Base-by-base conservation (phyloP, 441 rosid species). In the Erysimum cheiri region DNA sequence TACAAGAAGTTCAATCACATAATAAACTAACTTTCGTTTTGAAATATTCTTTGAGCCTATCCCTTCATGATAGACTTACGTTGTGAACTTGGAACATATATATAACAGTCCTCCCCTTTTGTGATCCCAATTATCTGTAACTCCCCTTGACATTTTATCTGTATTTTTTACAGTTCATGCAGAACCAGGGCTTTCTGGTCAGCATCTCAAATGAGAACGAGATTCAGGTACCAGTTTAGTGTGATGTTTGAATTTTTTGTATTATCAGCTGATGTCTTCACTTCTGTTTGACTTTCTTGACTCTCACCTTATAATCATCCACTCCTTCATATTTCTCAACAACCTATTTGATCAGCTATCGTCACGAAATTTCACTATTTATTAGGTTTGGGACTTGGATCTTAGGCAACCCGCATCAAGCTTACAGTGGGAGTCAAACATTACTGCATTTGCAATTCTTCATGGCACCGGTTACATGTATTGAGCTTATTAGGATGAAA, bases 311-410 rank as follows among this genome's bases (percentile, higher is more conserved):
- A 19, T 39, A 39, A 47, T 47, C 31, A 36, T 22, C 64, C 19
- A 63, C 19, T 35, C 61, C 64, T 64, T 70, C 64, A 12, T 33
- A 32, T 19, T 58, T 22, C 29, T 60, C 43, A 32, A 44, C 43
- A 12, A 60, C 58, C 10, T 62, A 33, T 67, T 24, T 76, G 61
- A 53, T 68, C 53, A 56, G 62, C 35, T 69, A 32, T 22, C 58
- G 74, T 75, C 74, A 46, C 55, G 70, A 53, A 29, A 14, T 74
- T 40, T 71, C 75, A 50, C 29, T 78, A 50, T 70, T 54, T 72
- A 70, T 50, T 83, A 87, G 92, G 88, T 87, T 55, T 87, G 88
- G 92, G 85, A 85, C 77, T 76, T 87, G 81, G 86, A 81, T 72
- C 69, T 77, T 66, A 78, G 92, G 76, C 65, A 61, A 53, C 71